phyloP scores from a whole-genome alignment of 163 green algal species.

The Picocystis sp. region DNA sequence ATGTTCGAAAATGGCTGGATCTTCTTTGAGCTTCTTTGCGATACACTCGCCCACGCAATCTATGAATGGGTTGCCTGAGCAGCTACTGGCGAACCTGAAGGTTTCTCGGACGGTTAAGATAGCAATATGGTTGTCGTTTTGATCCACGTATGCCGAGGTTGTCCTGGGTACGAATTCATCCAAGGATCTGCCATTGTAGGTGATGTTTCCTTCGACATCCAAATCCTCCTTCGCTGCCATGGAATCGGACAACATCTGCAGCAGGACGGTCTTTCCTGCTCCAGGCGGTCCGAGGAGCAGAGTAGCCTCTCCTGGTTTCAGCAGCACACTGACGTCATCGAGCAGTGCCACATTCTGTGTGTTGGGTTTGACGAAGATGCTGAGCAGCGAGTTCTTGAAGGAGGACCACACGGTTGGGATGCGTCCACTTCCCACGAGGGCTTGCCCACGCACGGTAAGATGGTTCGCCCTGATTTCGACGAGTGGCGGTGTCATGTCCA shows the following conservation, averaged over 20 bases:
- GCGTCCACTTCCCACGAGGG: no score
- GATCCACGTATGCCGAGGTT: conserved; percentile 45
- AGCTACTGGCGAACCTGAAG: conserved; percentile 43
- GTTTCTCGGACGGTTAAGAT: conserved; percentile 74
- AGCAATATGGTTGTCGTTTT: conserved; percentile 53
- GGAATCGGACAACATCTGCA: conserved; percentile 31
- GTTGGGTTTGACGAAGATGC: neutral
- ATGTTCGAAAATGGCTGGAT: no score
- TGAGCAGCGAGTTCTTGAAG: no score
- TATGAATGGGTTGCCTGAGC: no score
- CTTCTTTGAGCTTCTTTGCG: no score
- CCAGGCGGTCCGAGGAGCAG: conserved; percentile 58
- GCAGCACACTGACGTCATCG: conserved; percentile 15
- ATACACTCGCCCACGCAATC: no score
- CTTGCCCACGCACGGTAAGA: no score
- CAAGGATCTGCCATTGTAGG: conserved; percentile 56
- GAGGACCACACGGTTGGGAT: no score
- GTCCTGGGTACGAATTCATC: conserved; percentile 40
- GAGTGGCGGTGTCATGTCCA: no score
- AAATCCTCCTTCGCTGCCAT: conserved; percentile 5
- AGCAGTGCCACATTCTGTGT: conserved; percentile 16
- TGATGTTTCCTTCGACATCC: conserved; percentile 23
- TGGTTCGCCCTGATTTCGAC: no score
- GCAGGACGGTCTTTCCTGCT: conserved; percentile 45
- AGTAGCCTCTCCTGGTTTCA: conserved; percentile 39